Percentiles rank a stretch among this genome's conserved stretches.
Evolutionary conservation across 192 early-diverging fungal species (phyloP).

Genomic region (Coemansia sp.): DNA sequence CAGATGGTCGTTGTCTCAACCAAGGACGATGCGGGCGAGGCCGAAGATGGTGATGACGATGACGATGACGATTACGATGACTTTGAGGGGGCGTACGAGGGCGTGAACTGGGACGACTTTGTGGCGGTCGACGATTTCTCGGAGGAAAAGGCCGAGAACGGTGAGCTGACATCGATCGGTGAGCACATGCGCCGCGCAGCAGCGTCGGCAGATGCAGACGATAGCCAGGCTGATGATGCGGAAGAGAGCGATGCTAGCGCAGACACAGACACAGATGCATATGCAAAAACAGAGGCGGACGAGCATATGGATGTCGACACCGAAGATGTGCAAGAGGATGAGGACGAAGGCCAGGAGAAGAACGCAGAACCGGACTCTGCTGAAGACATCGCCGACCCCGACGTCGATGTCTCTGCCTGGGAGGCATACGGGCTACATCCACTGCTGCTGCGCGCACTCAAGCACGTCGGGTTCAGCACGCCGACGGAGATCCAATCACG

Average conservation of each 20-base stretch:
- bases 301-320: slow-evolving; percentile 15
- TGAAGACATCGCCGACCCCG: slow-evolving; percentile 27
- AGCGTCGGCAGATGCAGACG: background rate
- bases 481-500: slow-evolving; percentile 90
- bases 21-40: slow-evolving; percentile 7
- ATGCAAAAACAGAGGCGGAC: slow-evolving; percentile 7
- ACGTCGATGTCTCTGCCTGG: slow-evolving; percentile 75
- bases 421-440: slow-evolving; percentile 54
- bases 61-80: slow-evolving; percentile 8
- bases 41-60: background rate
- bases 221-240: slow-evolving; percentile 22
- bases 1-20: background rate
- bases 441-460: slow-evolving; percentile 62
- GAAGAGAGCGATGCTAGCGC: background rate
- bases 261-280: background rate
- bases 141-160: slow-evolving; percentile 54
- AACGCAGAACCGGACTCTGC: slow-evolving; percentile 1
- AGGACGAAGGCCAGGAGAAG: slow-evolving; percentile 8
- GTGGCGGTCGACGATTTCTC: slow-evolving; percentile 81
- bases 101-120: slow-evolving; percentile 51
- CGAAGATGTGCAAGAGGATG: slow-evolving; percentile 9
- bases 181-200: slow-evolving; percentile 12
- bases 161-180: slow-evolving; percentile 33
- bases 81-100: slow-evolving; percentile 6
- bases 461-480: slow-evolving; percentile 62